Conservation (phyloP, 2,329 filamentous ascomycete species). For the Trichophyton rubrum region DNA sequence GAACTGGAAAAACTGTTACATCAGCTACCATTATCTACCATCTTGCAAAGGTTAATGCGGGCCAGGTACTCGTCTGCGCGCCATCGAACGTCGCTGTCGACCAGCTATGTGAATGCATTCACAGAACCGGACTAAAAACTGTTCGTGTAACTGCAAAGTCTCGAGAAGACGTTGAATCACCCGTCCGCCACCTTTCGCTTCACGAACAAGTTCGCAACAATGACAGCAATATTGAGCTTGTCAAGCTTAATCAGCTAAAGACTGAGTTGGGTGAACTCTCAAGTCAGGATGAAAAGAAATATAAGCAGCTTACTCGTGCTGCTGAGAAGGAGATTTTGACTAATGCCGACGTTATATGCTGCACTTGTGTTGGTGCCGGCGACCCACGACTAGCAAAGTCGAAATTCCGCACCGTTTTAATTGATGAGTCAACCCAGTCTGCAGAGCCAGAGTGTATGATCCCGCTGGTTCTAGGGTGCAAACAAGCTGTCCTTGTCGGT, state of each 20-base stretch:
- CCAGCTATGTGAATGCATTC: slow-evolving; percentile 93
- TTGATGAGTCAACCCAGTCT: slow-evolving; percentile 96
- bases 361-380: slow-evolving; percentile 93
- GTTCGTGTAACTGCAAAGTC: slow-evolving; percentile 98
- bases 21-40: slow-evolving; percentile 98
- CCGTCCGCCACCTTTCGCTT: slow-evolving; percentile 84
- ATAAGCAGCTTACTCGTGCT: slow-evolving; percentile 85
- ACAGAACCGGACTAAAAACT: slow-evolving; percentile 86
- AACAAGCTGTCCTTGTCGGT: slow-evolving; percentile 96
- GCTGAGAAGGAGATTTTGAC: slow-evolving; percentile 90
- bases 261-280: slow-evolving; percentile 80
- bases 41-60: slow-evolving; percentile 84
- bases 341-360: slow-evolving; percentile 96
- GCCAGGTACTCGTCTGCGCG: slow-evolving; percentile 89
- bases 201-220: slow-evolving; percentile 97
- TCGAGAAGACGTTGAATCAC: slow-evolving; percentile 96
- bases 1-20: slow-evolving; percentile 96
- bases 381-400: slow-evolving; percentile 92
- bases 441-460: slow-evolving; percentile 99
- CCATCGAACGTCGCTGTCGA: slow-evolving; percentile 98
- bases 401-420: slow-evolving; percentile 95
- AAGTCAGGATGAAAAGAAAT: slow-evolving; percentile 95
- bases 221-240: slow-evolving; percentile 85
- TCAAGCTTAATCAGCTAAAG: slow-evolving; percentile 88
- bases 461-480: slow-evolving; percentile 88